phyloP scores from a whole-genome alignment of 495 filamentous ascomycete species.

The Penicillium alfredii region DNA sequence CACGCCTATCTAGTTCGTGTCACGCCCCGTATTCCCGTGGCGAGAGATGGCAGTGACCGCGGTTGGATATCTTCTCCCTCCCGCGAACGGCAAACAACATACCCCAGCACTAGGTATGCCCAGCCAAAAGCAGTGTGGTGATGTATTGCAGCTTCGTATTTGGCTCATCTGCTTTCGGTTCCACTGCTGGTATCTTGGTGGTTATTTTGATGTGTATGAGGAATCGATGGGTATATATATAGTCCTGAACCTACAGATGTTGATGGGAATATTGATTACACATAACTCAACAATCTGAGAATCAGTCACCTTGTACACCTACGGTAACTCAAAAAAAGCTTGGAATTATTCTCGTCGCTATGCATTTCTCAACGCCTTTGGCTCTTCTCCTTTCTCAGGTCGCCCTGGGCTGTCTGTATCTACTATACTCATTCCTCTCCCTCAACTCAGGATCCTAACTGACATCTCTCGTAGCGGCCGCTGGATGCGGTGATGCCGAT shows the following conservation, averaged over 20 bases:
- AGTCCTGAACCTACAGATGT: too few species aligned
- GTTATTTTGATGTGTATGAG: neutral
- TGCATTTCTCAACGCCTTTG: slow-evolving; percentile 11
- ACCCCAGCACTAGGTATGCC: too few species aligned
- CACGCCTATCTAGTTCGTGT: neutral
- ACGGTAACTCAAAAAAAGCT: too few species aligned
- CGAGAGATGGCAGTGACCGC: neutral
- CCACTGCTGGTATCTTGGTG: too few species aligned
- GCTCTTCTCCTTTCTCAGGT: slow-evolving; percentile 3
- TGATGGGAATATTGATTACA: too few species aligned
- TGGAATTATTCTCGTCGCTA: too few species aligned
- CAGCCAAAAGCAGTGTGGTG: too few species aligned
- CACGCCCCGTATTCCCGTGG: slow-evolving; percentile 3
- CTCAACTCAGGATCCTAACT: neutral
- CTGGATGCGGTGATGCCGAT: slow-evolving; percentile 19
- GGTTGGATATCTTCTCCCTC: too few species aligned
- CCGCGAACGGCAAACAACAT: slow-evolving; percentile 1
- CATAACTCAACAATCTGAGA: too few species aligned
- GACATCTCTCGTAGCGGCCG: too few species aligned
- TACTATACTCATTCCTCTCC: neutral
- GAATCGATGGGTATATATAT: slow-evolving; percentile 3
- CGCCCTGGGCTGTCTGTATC: slow-evolving; percentile 9
- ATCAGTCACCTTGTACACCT: too few species aligned
- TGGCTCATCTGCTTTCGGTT: slow-evolving; percentile 18
- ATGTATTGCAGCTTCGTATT: slow-evolving; percentile 16